Evolutionary conservation across 148 eudicot species (phyloP).

Genomic region (Heliosperma pusillum): DNA sequence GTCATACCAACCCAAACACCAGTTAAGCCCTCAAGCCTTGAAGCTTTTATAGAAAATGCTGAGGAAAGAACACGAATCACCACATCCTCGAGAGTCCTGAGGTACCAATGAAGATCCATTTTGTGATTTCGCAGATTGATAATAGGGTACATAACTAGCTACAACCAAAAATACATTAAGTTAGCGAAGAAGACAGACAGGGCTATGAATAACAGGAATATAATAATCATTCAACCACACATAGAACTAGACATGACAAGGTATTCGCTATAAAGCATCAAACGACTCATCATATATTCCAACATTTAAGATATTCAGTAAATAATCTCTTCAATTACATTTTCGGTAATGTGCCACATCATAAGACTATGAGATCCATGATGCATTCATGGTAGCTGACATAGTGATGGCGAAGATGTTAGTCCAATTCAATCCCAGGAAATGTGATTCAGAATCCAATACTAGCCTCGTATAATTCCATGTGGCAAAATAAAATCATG

Average conservation of each 20-base stretch:
- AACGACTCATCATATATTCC: background rate
- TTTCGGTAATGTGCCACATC: background rate
- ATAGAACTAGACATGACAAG: background rate
- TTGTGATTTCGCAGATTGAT: constrained; percentile 78
- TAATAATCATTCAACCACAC: background rate
- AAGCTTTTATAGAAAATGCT: constrained; percentile 60
- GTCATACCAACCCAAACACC: constrained; percentile 97
- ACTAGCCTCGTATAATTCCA: background rate
- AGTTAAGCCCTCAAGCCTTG: constrained; percentile 63
- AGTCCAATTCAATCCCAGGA: background rate
- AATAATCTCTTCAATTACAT: background rate
- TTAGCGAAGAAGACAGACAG: constrained; percentile 14
- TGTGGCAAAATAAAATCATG: background rate
- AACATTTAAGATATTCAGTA: background rate
- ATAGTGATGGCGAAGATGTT: background rate
- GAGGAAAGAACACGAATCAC: constrained; percentile 73
- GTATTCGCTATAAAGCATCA: background rate
- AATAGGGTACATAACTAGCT: constrained; percentile 89
- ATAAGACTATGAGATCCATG: background rate
- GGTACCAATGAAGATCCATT: constrained; percentile 99
- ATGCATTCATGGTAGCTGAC: background rate
- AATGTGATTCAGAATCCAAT: background rate
- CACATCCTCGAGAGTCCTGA: constrained; percentile 87
- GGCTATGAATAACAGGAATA: background rate
- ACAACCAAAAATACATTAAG: constrained; percentile 29